These are phyloP conservation scores for Mortierella sp. DNA, from an alignment of 371 early-diverging fungal species.

Conservation along the genomic window DNA sequence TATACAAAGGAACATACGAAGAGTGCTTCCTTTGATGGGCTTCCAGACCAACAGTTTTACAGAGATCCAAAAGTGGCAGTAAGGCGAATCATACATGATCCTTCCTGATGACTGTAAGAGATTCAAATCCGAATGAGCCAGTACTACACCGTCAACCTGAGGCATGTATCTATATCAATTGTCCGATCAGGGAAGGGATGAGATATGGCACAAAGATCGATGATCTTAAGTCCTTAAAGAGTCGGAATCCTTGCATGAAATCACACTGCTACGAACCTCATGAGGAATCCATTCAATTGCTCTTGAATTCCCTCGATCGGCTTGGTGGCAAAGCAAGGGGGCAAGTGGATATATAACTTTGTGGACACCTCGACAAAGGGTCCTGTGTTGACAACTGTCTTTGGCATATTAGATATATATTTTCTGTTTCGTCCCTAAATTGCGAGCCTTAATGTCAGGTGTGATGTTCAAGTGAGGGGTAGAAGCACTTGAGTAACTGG, in stretches of 20 bases:
- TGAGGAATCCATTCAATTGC: constrained; percentile 86
- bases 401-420: constrained; percentile 28
- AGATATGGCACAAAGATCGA: not conserved
- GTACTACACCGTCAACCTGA: constrained; percentile 89
- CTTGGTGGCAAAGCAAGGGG: constrained; percentile 80
- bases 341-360: constrained; percentile 77
- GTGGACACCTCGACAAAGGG: constrained; percentile 72
- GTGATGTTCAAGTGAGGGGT: not conserved
- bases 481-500: not conserved
- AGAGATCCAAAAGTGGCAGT: constrained; percentile 80
- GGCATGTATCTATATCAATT: constrained; percentile 74
- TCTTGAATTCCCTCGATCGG: constrained; percentile 82
- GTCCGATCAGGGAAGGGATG: not conserved
- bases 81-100: constrained; percentile 90
- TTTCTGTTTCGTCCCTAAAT: not conserved
- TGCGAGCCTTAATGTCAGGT: not conserved
- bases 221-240: not conserved
- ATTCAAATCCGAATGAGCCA: constrained; percentile 82
- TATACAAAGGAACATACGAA: constrained; percentile 63
- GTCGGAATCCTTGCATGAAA: not conserved
- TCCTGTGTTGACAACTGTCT: constrained; percentile 24
- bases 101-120: constrained; percentile 70
- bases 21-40: constrained; percentile 76
- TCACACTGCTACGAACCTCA: constrained; percentile 69
- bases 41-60: constrained; percentile 85